Conservation (phyloP, 2,329 filamentous ascomycete species). For the Diaporthe australafricana region DNA sequence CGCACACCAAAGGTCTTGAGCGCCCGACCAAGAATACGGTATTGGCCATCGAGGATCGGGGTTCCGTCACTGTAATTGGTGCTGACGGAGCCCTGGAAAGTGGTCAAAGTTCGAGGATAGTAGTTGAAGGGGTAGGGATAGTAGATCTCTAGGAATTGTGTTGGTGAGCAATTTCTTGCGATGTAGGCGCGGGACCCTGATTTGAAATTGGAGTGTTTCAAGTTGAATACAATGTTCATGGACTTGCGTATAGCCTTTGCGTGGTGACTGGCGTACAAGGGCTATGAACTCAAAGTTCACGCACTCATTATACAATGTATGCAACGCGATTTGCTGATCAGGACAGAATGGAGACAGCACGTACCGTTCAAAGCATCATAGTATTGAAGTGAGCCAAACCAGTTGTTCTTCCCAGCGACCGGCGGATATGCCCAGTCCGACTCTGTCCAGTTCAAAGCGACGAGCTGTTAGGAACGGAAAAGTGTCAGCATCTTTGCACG, state of each 20-base stretch:
- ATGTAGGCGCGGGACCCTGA: not conserved
- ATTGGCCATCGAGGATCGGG: not conserved
- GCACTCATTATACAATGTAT: too few species aligned
- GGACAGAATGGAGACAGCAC: too few species aligned
- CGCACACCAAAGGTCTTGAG: not conserved
- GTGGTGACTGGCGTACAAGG: not conserved
- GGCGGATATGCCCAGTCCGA: conserved; percentile 4
- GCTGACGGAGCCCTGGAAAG: not conserved
- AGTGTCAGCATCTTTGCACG: not conserved
- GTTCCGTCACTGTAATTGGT: not conserved
- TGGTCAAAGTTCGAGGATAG: not conserved
- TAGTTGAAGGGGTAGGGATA: not conserved
- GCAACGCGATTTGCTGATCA: too few species aligned
- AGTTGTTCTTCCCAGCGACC: conserved; percentile 21
- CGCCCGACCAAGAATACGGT: conserved; percentile 7
- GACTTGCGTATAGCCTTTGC: not conserved
- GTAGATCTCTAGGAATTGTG: not conserved
- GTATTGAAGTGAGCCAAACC: not conserved
- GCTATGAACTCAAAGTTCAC: too few species aligned
- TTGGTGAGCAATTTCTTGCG: not conserved
- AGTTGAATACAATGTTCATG: not conserved
- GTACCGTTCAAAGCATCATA: conserved; percentile 23
- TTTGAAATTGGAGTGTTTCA: not conserved
- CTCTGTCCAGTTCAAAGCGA: not conserved
- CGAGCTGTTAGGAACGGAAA: not conserved